phyloP scores from a whole-genome alignment of 306 rosid genomes.

The Alnus rubra region DNA sequence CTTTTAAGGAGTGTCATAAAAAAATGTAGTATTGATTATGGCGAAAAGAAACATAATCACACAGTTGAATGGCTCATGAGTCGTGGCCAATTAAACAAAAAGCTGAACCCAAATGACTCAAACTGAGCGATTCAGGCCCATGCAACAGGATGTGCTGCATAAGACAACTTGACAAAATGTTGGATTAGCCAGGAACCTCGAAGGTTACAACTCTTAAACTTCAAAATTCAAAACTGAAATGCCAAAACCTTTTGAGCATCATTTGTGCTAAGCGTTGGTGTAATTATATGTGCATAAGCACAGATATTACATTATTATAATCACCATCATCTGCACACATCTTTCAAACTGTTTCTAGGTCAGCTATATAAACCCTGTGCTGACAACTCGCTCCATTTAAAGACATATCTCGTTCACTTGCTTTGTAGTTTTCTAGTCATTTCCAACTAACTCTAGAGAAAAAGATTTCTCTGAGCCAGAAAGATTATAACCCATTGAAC shows the following conservation, averaged over 20 bases:
- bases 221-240: neutral
- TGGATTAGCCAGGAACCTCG: neutral
- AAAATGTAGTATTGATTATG: no score
- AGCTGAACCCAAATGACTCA: neutral
- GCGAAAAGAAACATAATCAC: no score
- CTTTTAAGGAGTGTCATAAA: no score
- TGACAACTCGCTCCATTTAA: neutral
- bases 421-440: neutral
- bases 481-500: slow-evolving; percentile 9
- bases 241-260: neutral
- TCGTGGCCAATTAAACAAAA: no score
- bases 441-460: neutral
- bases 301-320: slow-evolving; percentile 1
- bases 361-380: neutral
- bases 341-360: neutral
- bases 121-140: neutral
- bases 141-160: neutral
- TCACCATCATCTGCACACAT: neutral
- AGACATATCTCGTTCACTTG: neutral
- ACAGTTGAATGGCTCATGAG: no score
- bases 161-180: neutral
- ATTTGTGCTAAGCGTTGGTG: neutral
- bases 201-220: neutral
- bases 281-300: neutral
- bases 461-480: neutral